A percentile compares a stretch with the other conserved stretches of the same genome.
phyloP scores from a whole-genome alignment of 2,329 filamentous ascomycete genomes.

The Phymatotrichopsis omnivora region DNA sequence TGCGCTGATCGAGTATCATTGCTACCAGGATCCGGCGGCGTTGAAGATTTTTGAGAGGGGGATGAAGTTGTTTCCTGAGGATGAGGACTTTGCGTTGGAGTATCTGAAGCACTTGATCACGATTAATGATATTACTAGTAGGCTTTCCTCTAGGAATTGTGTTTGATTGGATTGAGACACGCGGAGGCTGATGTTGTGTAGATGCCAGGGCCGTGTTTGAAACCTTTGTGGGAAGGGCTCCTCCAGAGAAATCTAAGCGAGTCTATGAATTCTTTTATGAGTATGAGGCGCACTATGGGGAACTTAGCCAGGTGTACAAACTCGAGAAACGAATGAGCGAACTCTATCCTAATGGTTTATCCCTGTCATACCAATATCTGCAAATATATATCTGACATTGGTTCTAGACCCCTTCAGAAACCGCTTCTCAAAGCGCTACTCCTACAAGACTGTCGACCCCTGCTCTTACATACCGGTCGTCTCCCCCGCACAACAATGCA shows the following conservation, averaged over 20 bases:
- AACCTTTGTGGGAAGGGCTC: conserved; percentile 67
- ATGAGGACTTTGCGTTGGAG: conserved; percentile 86
- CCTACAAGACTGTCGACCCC: conserved; percentile 31
- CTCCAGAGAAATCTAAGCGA: conserved; percentile 69
- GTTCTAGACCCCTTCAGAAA: conserved; percentile 28
- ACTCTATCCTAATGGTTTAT: conserved; percentile 73
- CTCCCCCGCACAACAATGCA: conserved; percentile 24
- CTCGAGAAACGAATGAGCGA: conserved; percentile 88
- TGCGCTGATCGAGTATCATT: conserved; percentile 86
- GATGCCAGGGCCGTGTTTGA: conserved; percentile 95
- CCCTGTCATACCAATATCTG: conserved; percentile 1
- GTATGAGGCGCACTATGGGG: conserved; percentile 89
- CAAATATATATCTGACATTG: conserved; percentile 6
- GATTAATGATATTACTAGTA: conserved; percentile 87
- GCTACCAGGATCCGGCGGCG: conserved; percentile 86
- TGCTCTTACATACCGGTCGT: conserved; percentile 30
- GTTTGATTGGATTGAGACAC: conserved; percentile 17
- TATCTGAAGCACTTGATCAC: conserved; percentile 92
- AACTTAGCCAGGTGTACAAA: conserved; percentile 80
- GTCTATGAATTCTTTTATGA: conserved; percentile 89
- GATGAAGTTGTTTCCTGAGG: conserved; percentile 83
- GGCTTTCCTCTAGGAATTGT: conserved; percentile 40
- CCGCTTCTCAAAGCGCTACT: conserved; percentile 30
- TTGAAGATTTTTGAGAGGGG: conserved; percentile 95
- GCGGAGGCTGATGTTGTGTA: conserved; percentile 37